Evolutionary conservation across 495 filamentous ascomycete genomes (phyloP).

Genomic region (Neurospora tetraspora): DNA sequence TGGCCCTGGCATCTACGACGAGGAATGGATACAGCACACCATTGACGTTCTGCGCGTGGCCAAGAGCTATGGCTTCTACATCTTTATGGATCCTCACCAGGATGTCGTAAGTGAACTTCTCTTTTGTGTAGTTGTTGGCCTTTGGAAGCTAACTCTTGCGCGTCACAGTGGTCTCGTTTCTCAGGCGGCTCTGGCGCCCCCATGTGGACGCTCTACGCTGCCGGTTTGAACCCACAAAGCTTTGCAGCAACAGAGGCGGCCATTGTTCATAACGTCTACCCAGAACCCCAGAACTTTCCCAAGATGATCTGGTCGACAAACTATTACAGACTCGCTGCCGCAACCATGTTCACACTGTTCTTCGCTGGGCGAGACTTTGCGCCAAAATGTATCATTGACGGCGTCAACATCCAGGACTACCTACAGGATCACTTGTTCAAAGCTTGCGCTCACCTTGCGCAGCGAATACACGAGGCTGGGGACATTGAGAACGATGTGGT

Average conservation of each 20-base stretch:
- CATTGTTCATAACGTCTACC: constrained; percentile 87
- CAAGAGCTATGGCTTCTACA: constrained; percentile 83
- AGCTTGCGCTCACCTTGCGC: constrained; percentile 71
- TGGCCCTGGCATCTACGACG: constrained; percentile 89
- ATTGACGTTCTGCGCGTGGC: constrained; percentile 74
- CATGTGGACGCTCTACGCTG: constrained; percentile 95
- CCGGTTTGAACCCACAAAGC: constrained; percentile 72
- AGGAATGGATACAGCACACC: constrained; percentile 87
- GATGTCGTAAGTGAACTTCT: constrained; percentile 59
- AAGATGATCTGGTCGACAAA: constrained; percentile 99
- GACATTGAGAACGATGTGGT: constrained; percentile 80
- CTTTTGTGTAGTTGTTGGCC: background rate
- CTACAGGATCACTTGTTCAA: constrained; percentile 78
- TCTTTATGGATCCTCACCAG: constrained; percentile 98
- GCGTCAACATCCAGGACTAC: constrained; percentile 92
- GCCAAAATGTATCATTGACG: constrained; percentile 91
- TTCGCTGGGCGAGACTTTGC: constrained; percentile 90
- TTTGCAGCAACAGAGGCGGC: constrained; percentile 87
- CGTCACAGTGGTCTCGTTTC: constrained; percentile 74
- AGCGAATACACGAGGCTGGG: constrained; percentile 79
- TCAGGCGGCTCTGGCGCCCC: constrained; percentile 92
- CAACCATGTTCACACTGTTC: constrained; percentile 90
- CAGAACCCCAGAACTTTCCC: constrained; percentile 77
- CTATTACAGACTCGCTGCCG: constrained; percentile 77
- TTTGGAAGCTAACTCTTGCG: background rate